A percentile compares a stretch with the other conserved stretches of the same genome.
These are phyloP conservation scores for Oryza rufipogon DNA, from an alignment of 176 grass and related monocot genomes.

Conservation along the genomic window DNA sequence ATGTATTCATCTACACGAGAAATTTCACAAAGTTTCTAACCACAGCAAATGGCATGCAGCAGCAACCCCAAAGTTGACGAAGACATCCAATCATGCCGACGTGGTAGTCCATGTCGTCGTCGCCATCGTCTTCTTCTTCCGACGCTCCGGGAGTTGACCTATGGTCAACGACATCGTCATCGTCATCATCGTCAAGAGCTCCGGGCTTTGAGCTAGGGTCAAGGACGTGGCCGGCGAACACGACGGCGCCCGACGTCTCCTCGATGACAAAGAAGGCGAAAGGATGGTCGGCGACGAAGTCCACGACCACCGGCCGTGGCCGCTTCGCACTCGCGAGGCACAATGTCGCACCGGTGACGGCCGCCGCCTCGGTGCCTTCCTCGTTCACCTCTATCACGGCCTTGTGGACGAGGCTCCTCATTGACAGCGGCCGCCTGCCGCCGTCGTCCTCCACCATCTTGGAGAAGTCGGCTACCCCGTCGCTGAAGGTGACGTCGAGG, in stretches of 20 bases:
- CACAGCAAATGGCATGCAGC: too few relatives aligned
- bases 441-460: not conserved
- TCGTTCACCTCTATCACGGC: not conserved
- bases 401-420: not conserved
- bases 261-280: slow-evolving; percentile 10
- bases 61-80: too few relatives aligned
- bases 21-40: too few relatives aligned
- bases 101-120: too few relatives aligned
- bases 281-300: slow-evolving; percentile 27
- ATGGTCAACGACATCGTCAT: too few relatives aligned
- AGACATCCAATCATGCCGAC: too few relatives aligned
- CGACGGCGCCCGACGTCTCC: not conserved
- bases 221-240: not conserved
- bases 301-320: not conserved
- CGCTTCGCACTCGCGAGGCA: not conserved
- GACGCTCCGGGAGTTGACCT: too few relatives aligned
- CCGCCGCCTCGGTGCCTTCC: not conserved
- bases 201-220: not conserved
- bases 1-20: too few relatives aligned
- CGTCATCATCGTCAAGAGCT: too few relatives aligned
- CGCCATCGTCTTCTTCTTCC: too few relatives aligned
- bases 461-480: not conserved
- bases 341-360: not conserved
- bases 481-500: too few relatives aligned
- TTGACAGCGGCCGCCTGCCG: not conserved